Evolutionary conservation across 352 stramenopile species (phyloP).

Genomic region (Pythium insidiosum): DNA sequence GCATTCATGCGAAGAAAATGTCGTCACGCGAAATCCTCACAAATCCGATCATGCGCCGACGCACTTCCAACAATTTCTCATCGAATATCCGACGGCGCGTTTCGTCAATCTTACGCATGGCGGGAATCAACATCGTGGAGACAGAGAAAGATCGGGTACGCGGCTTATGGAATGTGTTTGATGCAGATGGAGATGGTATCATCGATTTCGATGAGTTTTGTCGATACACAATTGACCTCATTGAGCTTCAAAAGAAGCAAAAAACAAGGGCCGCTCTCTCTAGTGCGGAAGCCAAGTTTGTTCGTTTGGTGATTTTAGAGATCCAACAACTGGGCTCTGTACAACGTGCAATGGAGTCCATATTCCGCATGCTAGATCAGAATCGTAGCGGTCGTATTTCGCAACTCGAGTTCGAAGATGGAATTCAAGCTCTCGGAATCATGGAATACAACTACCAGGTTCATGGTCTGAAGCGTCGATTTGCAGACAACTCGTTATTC

Average conservation of each 20-base stretch:
- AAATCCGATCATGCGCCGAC: not conserved
- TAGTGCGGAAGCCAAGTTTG: slow-evolving; percentile 21
- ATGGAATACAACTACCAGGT: slow-evolving; percentile 41
- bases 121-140: slow-evolving; percentile 22
- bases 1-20: slow-evolving; percentile 3
- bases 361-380: slow-evolving; percentile 28
- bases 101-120: slow-evolving; percentile 22
- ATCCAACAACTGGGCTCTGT: slow-evolving; percentile 14
- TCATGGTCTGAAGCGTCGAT: slow-evolving; percentile 29
- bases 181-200: slow-evolving; percentile 28
- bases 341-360: slow-evolving; percentile 21
- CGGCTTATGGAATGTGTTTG: slow-evolving; percentile 30
- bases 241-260: slow-evolving; percentile 21
- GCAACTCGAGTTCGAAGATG: slow-evolving; percentile 30
- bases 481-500: slow-evolving; percentile 30
- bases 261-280: slow-evolving; percentile 18
- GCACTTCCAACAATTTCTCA: not conserved
- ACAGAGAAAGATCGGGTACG: slow-evolving; percentile 22
- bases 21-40: not conserved
- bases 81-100: slow-evolving; percentile 13
- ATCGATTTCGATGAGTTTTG: slow-evolving; percentile 41
- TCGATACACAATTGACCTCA: slow-evolving; percentile 28
- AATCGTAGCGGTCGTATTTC: slow-evolving; percentile 32
- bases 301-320: slow-evolving; percentile 27
- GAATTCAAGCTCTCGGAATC: slow-evolving; percentile 29